phyloP scores from a whole-genome alignment of 176 grass and related monocot species.

The Ensete ventricosum region DNA sequence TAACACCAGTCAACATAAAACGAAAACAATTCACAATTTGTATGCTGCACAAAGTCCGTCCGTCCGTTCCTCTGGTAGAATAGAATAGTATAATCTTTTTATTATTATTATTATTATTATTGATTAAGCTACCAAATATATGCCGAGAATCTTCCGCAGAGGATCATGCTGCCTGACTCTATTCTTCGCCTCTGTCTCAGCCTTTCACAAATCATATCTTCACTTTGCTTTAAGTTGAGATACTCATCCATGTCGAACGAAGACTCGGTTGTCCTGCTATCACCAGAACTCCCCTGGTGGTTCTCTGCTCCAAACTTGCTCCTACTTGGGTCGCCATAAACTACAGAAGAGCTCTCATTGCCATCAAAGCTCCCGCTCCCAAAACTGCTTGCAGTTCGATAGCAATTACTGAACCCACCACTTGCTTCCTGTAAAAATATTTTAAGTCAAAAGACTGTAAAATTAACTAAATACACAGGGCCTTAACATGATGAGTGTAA shows the following conservation, averaged over 20 bases:
- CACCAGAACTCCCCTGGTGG: constrained; percentile 17
- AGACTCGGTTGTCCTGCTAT: constrained; percentile 10
- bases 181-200: constrained; percentile 53
- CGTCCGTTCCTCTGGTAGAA: neutral
- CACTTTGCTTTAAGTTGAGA: constrained; percentile 34
- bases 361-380: constrained; percentile 71
- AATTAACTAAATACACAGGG: neutral
- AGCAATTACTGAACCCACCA: constrained; percentile 24
- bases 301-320: constrained; percentile 18
- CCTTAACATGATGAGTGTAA: too few species aligned
- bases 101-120: too few species aligned
- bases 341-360: constrained; percentile 13
- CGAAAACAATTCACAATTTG: too few species aligned
- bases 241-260: constrained; percentile 71
- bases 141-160: constrained; percentile 35
- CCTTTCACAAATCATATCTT: constrained; percentile 58
- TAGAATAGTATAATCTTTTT: too few species aligned
- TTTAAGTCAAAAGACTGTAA: neutral
- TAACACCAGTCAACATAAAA: too few species aligned
- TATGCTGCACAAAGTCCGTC: constrained; percentile 3
- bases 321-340: constrained; percentile 25
- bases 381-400: constrained; percentile 37
- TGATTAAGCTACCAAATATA: neutral
- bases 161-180: constrained; percentile 42
- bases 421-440: constrained; percentile 36